These are phyloP conservation scores for Dothistroma pini DNA, from an alignment of 2,329 filamentous ascomycete genomes.

Conservation along the genomic window DNA sequence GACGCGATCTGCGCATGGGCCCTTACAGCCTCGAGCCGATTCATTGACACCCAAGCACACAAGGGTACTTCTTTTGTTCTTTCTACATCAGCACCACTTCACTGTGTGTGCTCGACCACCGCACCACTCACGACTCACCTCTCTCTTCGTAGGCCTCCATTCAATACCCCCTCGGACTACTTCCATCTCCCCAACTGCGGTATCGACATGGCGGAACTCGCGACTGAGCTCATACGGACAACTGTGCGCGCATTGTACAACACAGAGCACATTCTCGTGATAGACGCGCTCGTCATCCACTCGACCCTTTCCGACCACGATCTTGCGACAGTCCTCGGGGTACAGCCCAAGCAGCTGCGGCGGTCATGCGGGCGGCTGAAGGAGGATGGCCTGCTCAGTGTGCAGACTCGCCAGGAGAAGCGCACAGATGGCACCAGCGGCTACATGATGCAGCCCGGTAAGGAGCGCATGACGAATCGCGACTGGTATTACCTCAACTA, in stretches of 20 bases:
- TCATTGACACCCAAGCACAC: too few relatives aligned
- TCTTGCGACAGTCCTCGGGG: conserved; percentile 77
- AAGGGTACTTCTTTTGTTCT: conserved; percentile 9
- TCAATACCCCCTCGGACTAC: not conserved
- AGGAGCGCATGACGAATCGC: conserved; percentile 46
- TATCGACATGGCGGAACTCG: conserved; percentile 53
- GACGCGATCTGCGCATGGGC: not conserved
- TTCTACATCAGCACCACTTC: conserved; percentile 29
- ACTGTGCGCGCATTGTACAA: conserved; percentile 84
- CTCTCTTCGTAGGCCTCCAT: not conserved
- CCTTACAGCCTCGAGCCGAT: too few relatives aligned
- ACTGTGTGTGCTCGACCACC: conserved; percentile 25
- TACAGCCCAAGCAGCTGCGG: conserved; percentile 88
- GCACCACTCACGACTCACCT: conserved; percentile 1
- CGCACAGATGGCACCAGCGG: conserved; percentile 30
- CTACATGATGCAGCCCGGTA: conserved; percentile 26
- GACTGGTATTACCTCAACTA: conserved; percentile 99
- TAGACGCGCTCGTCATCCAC: conserved; percentile 75
- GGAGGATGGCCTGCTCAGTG: conserved; percentile 79
- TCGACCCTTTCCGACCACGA: conserved; percentile 79
- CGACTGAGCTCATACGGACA: conserved; percentile 77
- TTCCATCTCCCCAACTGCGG: not conserved
- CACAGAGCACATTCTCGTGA: conserved; percentile 74
- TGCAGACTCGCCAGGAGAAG: conserved; percentile 55
- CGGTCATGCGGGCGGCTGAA: conserved; percentile 81